Conservation (phyloP, 495 filamentous ascomycete species). For the Baudoinia panamericana region DNA sequence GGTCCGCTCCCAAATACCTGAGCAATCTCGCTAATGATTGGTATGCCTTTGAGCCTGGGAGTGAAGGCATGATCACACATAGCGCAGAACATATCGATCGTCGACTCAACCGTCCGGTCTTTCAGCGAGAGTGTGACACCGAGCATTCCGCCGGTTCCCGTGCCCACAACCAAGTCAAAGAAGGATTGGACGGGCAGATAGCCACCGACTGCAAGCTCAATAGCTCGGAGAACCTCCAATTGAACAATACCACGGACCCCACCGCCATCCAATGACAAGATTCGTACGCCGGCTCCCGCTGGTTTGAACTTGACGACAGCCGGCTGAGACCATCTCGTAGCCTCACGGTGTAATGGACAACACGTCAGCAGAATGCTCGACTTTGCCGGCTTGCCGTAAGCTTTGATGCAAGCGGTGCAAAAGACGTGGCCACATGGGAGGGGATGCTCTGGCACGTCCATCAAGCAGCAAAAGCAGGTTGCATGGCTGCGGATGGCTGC, state of each 20-base stretch:
- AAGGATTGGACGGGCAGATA: conserved; percentile 20
- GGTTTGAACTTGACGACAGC: conserved; percentile 16
- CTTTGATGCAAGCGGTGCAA: conserved; percentile 35
- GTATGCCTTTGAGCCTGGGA: conserved; percentile 29
- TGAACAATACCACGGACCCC: conserved; percentile 23
- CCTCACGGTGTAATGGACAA: conserved; percentile 16
- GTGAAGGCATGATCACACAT: conserved; percentile 35
- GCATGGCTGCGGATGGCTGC: conserved; percentile 16
- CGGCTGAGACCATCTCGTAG: conserved; percentile 12
- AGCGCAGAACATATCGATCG: conserved; percentile 32
- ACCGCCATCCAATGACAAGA: conserved; percentile 45
- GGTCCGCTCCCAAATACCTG: conserved; percentile 29
- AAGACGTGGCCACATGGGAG: conserved; percentile 47
- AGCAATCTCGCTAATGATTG: conserved; percentile 26
- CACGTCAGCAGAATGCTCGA: conserved; percentile 3
- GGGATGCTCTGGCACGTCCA: conserved; percentile 38
- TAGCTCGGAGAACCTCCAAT: conserved; percentile 19
- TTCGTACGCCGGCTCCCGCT: conserved; percentile 25
- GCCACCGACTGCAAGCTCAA: conserved; percentile 18
- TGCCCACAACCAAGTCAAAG: conserved; percentile 26
- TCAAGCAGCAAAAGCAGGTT: conserved; percentile 43
- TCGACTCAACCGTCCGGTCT: conserved; percentile 34
- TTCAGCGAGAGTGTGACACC: conserved; percentile 41
- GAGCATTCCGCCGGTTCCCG: conserved; percentile 43
- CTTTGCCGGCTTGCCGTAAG: conserved; percentile 24